Evolutionary conservation across 176 grass and related monocot genomes (phyloP), one percentile per base, ranked within the genome.

Genomic region (Aechmea fasciata): DNA sequence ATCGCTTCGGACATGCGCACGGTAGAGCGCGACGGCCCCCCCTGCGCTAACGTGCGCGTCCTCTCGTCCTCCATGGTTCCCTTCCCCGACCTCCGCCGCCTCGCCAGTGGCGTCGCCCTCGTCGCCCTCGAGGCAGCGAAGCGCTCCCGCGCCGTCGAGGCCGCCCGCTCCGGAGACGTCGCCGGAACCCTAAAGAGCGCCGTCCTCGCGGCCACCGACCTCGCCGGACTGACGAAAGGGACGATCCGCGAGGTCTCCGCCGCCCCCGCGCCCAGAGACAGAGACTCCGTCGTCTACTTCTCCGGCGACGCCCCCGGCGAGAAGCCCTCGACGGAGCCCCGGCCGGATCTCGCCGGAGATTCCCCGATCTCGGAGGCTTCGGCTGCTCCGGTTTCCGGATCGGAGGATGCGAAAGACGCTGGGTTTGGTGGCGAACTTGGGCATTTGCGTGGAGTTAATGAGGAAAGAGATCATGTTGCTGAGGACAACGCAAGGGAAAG

Each of bases 211-310:
- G 86, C 84, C 54, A 87, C 89, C 59, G 86, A 97, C 65, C 74
- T 97, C n/a, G 83, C 66, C 11, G 86, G 89, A 28, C 86, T 97
- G 65, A 97, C 94, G 18, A 81, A 52, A 47, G 89, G 94, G 28
- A 83, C 69, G 25, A 73, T 73, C 48, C 86, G 71, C 54, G 49
- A 67, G 59, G 81, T 82, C 22, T 17, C 74, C 68, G 18, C 74
- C 72, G 1, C 51, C n/a, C 3, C 59, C 14, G 74, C 73, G 8
- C 28, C 85, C 12, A n/a, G n/a, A n/a, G n/a, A n/a, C 12, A 23
- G 73, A 6, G 26, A 52, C 3, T 86, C 83, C 62, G 74, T 97
- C 8, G 82, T 92, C 10, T 97, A 81, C 69, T 97, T 97, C 79
- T 50, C 53, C 3, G 48, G 18, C 64, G n/a, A 13, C 20, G 17